Conservation (phyloP, 352 stramenopile species). For the Phytophthora pistaciae region DNA sequence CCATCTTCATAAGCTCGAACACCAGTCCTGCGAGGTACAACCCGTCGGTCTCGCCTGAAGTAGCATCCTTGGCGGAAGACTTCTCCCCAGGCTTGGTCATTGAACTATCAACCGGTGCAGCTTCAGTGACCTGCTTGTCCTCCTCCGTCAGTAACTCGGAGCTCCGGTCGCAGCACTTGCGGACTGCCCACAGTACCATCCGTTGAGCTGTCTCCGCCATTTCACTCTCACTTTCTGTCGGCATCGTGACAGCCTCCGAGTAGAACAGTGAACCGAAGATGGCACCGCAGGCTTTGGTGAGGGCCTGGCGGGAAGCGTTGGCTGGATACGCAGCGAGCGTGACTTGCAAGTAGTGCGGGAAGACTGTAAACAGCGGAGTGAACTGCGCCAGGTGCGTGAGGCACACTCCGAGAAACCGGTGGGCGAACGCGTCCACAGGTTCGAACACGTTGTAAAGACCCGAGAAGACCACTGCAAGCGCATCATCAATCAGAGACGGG, state of each 20-base stretch:
- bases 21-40: slow-evolving; percentile 64
- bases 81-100: slow-evolving; percentile 6
- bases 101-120: not conserved
- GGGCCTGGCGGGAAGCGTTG: slow-evolving; percentile 36
- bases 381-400: slow-evolving; percentile 58
- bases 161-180: slow-evolving; percentile 48
- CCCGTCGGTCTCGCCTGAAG: slow-evolving; percentile 32
- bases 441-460: slow-evolving; percentile 62
- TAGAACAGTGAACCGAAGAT: slow-evolving; percentile 71
- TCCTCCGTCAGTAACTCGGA: slow-evolving; percentile 41
- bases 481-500: slow-evolving; percentile 44
- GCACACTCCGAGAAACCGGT: slow-evolving; percentile 60
- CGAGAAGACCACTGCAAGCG: slow-evolving; percentile 55
- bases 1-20: slow-evolving; percentile 74
- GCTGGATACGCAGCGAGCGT: slow-evolving; percentile 53
- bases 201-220: slow-evolving; percentile 25
- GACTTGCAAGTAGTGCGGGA: slow-evolving; percentile 65
- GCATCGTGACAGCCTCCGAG: slow-evolving; percentile 27
- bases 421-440: slow-evolving; percentile 56
- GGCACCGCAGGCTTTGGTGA: slow-evolving; percentile 53
- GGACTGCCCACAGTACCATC: slow-evolving; percentile 64
- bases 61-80: not conserved
- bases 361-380: slow-evolving; percentile 54
- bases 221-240: slow-evolving; percentile 8
- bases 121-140: slow-evolving; percentile 2